Base-by-base conservation (phyloP, 2,329 filamentous ascomycete species). In the Fusarium solani-melongenae region DNA sequence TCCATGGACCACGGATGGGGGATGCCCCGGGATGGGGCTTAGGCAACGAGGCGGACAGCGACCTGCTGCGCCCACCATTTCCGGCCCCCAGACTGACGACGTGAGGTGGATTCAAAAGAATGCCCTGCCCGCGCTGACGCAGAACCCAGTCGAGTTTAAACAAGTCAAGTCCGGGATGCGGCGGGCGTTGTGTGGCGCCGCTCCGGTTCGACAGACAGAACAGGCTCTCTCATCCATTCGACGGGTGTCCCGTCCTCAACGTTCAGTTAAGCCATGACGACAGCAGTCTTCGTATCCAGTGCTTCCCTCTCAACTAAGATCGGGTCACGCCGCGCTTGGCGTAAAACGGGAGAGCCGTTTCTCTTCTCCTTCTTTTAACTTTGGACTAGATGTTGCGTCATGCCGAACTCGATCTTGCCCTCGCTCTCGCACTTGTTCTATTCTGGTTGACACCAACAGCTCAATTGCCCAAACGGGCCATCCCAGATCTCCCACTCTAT, bases 21-120 rank as follows among this genome's bases (percentile, higher is more conserved):
- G 41, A 46, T 46, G 41, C 41, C 41, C 41, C 8, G 44, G 44
- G 41, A 27, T 27, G 24, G 24, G 77, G 77, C 70, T 78, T 73
- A 79, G 77, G 77, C 72, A 79, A 70, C 77, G 65, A 79, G 77
- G 77, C 77, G 69, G 77, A 78, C 75, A 70, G 62, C 66, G 56
- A 64, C 64, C 53, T 56, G 46, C 65, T 73, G 62, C 65, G 65
- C 71, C 68, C 24, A 38, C 46, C 49, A 44, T 64, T 55, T 67
- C 57, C 56, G 46, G 46, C 65, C 65, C 59, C 70, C 60, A 65
- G 34, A 39, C 31, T 33, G 41, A 46, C 22, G 22, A 24, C 41
- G 41, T 20, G 14, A 53, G 29, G 27, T 49, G 31, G 39, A 33
- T 55, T 53, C 57, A 22, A 36, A 51, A 76, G 64, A 71, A 72